Base-by-base conservation (phyloP, 768 basidiomycete genomes). In the Russula emetica region DNA sequence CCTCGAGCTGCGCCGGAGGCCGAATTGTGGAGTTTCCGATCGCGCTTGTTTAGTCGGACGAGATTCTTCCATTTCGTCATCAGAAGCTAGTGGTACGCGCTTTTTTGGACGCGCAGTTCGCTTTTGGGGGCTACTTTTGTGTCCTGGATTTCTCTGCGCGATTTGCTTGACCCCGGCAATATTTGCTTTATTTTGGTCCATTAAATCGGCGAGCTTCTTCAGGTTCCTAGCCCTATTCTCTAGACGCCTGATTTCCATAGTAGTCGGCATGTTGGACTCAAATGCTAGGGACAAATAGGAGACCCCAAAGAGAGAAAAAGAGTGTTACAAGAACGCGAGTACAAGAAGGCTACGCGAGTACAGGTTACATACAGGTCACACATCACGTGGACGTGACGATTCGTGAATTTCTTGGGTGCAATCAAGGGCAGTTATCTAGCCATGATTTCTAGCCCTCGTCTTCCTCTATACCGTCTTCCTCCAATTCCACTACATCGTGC, bases 1-100 rank as follows among this genome's bases (percentile, higher is more conserved):
- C 55, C 91, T 80, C 50, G 81, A 76, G 71, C 90, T 92, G 57
- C 92, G 78, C n/a, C 91, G 82, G 59, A 79, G 69, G 11, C 77
- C 77, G 7, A 69, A 61, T 38, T 57, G 61, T 36, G 57, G 40
- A 42, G 32, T 30, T 30, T 64, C 53, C 10, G 44, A 18, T 30
- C 65, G 62, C 8, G 45, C 62, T 30, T 50, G 36, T 47, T 66
- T 66, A 3, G 44, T 30, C 26, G 62, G 40, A 28, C 50, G 56
- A n/a, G 44, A n/a, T 13, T 2, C 56, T 36, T 36, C 49, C 6
- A 14, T 6, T 14, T 30, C 28, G n/a, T 38, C 62, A 20, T 65
- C 42, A 26, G 55, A 57, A 54, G 59, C 22, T 20, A 0, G 55
- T 57, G 36, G 22, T 13, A 56, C 22, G 36, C 49, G 64, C 40